A percentile compares a stretch with the other conserved stretches of the same genome.
phyloP scores from a whole-genome alignment of 345 rosid genomes.

The Syzygium oleosum region DNA sequence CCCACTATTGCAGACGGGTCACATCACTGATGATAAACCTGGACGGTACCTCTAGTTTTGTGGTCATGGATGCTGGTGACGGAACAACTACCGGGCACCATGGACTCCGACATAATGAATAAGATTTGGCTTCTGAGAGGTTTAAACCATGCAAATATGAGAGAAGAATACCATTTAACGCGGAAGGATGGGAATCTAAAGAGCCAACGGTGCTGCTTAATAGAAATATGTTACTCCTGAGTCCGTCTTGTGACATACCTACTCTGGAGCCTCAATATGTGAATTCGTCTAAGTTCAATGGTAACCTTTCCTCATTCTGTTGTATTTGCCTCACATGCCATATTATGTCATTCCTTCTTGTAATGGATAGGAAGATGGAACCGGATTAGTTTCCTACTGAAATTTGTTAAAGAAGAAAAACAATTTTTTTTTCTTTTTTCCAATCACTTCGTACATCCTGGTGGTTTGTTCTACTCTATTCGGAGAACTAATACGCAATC shows the following conservation, averaged over 20 bases:
- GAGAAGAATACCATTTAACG: slow-evolving; percentile 87
- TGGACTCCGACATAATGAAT: neutral
- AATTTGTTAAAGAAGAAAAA: no score
- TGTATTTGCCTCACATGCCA: slow-evolving; percentile 57
- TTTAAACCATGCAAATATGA: slow-evolving; percentile 8
- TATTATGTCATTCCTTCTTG: slow-evolving; percentile 48
- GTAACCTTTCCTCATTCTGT: slow-evolving; percentile 54
- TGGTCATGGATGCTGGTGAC: slow-evolving; percentile 17
- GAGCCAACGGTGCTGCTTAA: no score
- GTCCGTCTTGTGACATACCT: slow-evolving; percentile 55
- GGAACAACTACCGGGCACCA: neutral
- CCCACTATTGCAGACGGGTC: slow-evolving; percentile 50
- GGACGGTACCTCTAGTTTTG: slow-evolving; percentile 44
- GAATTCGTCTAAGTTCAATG: slow-evolving; percentile 35
- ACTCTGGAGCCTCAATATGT: slow-evolving; percentile 38
- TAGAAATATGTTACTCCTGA: slow-evolving; percentile 40
- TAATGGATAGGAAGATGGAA: slow-evolving; percentile 7
- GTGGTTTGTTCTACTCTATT: no score
- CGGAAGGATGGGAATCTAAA: slow-evolving; percentile 18
- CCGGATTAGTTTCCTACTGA: slow-evolving; percentile 2
- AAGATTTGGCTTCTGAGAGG: slow-evolving; percentile 4
- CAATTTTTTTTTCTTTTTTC: no score
- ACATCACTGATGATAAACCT: slow-evolving; percentile 65
- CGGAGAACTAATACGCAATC: no score
- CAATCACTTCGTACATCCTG: slow-evolving; percentile 18